These are phyloP conservation scores for Penstemon newberryi DNA, from an alignment of 257 asterid species.

Conservation along the genomic window DNA sequence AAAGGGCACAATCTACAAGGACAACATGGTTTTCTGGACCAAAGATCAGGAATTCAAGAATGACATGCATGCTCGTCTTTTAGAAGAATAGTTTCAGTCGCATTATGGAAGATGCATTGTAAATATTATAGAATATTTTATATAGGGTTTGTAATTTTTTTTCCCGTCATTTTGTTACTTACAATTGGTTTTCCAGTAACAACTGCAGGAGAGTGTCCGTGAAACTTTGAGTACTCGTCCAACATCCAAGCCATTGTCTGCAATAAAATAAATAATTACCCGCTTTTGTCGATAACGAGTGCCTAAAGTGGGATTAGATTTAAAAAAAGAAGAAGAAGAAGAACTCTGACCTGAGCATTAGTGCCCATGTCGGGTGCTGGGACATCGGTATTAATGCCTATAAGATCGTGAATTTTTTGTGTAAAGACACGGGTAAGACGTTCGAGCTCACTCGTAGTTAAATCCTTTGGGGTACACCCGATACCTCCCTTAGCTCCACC, in stretches of 20 bases:
- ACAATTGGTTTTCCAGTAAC: slow-evolving; percentile 94
- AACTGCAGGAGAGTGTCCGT: slow-evolving; percentile 90
- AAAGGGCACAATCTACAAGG: too few species aligned
- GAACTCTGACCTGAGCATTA: slow-evolving; percentile 60
- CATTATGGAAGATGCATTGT: not conserved
- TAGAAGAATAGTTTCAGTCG: not conserved
- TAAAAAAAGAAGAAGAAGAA: too few species aligned
- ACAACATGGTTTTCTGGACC: too few species aligned
- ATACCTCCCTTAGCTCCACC: slow-evolving; percentile 93
- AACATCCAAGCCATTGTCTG: slow-evolving; percentile 99
- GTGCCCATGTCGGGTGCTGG: slow-evolving; percentile 99
- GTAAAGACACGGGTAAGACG: slow-evolving; percentile 90
- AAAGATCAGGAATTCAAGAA: too few species aligned
- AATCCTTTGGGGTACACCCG: slow-evolving; percentile 65
- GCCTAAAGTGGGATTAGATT: not conserved
- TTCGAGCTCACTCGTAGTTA: slow-evolving; percentile 63
- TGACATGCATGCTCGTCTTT: too few species aligned
- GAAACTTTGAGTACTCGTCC: slow-evolving; percentile 95
- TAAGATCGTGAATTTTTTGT: slow-evolving; percentile 86
- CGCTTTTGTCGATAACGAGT: not conserved
- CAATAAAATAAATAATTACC: slow-evolving; percentile 17
- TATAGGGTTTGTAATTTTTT: not conserved
- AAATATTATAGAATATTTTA: not conserved
- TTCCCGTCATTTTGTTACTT: slow-evolving; percentile 25
- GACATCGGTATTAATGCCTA: slow-evolving; percentile 82